A percentile compares a stretch with the other conserved stretches of the same genome.
These are phyloP conservation scores for Blastocystis sp. DNA, from an alignment of 352 stramenopile species.

Conservation along the genomic window DNA sequence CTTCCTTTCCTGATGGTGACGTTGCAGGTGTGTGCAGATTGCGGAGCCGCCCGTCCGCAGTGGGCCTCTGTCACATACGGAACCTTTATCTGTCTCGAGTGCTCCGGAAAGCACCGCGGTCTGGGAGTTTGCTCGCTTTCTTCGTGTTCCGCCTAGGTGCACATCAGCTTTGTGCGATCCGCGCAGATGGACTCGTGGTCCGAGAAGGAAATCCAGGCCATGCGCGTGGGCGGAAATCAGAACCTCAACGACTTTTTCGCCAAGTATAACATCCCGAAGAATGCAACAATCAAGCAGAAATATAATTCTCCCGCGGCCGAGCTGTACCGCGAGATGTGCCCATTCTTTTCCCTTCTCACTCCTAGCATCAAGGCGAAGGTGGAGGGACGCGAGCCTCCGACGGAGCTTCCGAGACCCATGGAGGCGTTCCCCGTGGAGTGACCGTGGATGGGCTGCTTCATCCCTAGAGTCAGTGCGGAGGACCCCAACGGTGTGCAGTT, in stretches of 20 bases:
- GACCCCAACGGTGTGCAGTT: background rate
- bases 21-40: slow-evolving; percentile 70
- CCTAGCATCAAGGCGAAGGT: slow-evolving; percentile 64
- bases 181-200: slow-evolving; percentile 71
- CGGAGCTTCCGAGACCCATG: slow-evolving; percentile 9
- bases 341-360: background rate
- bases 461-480: background rate
- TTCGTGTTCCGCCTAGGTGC: slow-evolving; percentile 33
- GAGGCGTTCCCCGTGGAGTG: slow-evolving; percentile 1
- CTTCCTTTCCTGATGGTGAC: background rate
- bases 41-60: slow-evolving; percentile 64
- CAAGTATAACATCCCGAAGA: slow-evolving; percentile 58
- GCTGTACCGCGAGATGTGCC: slow-evolving; percentile 68
- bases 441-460: background rate
- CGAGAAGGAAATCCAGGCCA: slow-evolving; percentile 70
- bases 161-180: slow-evolving; percentile 71
- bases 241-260: slow-evolving; percentile 66
- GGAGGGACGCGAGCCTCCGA: slow-evolving; percentile 45
- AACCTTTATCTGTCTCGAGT: slow-evolving; percentile 71
- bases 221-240: slow-evolving; percentile 70
- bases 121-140: slow-evolving; percentile 56
- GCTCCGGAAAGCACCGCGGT: slow-evolving; percentile 69
- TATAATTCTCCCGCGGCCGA: slow-evolving; percentile 68
- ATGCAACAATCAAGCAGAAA: slow-evolving; percentile 69
- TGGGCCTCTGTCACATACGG: slow-evolving; percentile 72